phyloP scores from a whole-genome alignment of 306 rosid genomes.

The Vigna angularis region DNA sequence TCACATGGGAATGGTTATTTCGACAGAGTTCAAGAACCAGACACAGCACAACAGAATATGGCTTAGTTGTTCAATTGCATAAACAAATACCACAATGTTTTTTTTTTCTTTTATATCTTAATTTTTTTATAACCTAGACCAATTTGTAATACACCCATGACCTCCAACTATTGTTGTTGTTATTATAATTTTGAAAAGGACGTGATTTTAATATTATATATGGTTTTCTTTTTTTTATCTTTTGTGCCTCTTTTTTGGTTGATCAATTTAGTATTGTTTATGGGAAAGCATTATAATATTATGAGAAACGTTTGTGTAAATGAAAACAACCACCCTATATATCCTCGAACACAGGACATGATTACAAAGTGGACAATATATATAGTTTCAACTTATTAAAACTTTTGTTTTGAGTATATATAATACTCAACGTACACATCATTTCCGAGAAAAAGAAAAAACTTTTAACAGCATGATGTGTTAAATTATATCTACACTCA shows the following conservation, averaged over 20 bases:
- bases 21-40: conserved; percentile 39
- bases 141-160: conserved; percentile 48
- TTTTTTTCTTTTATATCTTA: background rate
- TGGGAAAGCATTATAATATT: conserved; percentile 8
- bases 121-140: conserved; percentile 36
- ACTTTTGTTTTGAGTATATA: conserved; percentile 7
- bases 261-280: conserved; percentile 25
- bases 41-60: conserved; percentile 52
- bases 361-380: conserved; percentile 13
- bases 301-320: conserved; percentile 13
- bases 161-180: conserved; percentile 41
- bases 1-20: conserved; percentile 51
- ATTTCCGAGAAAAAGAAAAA: background rate
- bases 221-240: background rate
- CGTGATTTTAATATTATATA: background rate
- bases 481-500: conserved; percentile 25
- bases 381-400: conserved; percentile 8
- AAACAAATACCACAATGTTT: conserved; percentile 39
- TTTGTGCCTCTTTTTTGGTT: conserved; percentile 2
- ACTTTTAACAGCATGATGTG: background rate
- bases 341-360: conserved; percentile 27
- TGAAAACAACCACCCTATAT: conserved; percentile 28
- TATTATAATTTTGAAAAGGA: conserved; percentile 7
- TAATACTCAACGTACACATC: conserved; percentile 13
- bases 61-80: conserved; percentile 54